Evolutionary conservation across 176 grass and related monocot genomes (phyloP).

Genomic region (Aegilops bicornis): DNA sequence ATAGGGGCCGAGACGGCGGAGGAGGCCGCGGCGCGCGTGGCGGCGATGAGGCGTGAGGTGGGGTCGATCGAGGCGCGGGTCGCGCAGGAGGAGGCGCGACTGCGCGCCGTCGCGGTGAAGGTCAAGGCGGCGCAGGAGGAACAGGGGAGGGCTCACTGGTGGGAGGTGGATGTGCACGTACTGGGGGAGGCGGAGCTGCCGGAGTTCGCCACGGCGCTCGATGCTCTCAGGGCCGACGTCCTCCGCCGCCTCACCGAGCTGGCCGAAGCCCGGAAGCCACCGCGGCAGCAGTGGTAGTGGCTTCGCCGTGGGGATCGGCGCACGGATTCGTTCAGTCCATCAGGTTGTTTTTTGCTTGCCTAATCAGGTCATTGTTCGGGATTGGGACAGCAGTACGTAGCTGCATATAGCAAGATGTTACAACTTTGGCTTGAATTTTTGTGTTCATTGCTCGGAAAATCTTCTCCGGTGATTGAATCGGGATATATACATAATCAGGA

Average conservation of each 20-base stretch:
- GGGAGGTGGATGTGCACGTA: slow-evolving; percentile 32
- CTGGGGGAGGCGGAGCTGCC: slow-evolving; percentile 28
- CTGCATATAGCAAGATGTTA: neutral
- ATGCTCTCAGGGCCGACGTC: slow-evolving; percentile 4
- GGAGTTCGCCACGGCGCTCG: slow-evolving; percentile 33
- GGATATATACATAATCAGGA: neutral
- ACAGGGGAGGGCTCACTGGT: slow-evolving; percentile 12
- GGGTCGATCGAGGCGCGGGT: neutral
- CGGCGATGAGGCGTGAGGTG: neutral
- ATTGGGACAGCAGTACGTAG: neutral
- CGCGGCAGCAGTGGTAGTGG: neutral
- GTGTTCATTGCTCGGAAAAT: neutral
- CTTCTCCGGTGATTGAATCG: neutral
- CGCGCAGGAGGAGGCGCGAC: neutral
- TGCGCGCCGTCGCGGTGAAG: neutral
- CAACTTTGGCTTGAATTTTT: neutral
- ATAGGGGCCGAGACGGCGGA: neutral
- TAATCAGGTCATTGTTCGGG: neutral
- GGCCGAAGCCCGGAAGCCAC: neutral
- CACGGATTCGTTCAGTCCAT: neutral
- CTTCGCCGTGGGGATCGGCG: neutral
- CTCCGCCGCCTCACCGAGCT: neutral
- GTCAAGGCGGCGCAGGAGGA: neutral
- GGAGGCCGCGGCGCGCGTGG: slow-evolving; percentile 1
- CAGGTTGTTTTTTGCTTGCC: neutral